Evolutionary conservation across 1,284 basidiomycete species (phyloP), one percentile per base, ranked within the genome.

Genomic region (Cryptococcus sp.): DNA sequence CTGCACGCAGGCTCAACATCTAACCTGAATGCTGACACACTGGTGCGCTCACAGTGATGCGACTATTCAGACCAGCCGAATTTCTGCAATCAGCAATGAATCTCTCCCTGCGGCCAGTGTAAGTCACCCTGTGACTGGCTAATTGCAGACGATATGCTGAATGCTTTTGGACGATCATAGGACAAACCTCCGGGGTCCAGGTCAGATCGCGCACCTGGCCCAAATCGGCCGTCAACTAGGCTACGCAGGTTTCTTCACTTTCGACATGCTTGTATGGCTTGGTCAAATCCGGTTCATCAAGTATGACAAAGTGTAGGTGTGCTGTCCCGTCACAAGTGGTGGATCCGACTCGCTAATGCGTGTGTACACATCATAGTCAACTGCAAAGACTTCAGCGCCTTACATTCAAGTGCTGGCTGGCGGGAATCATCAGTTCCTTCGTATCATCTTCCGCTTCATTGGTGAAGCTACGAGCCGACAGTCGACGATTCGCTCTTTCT

Each of bases 31-130:
- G 20, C 38, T 58, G 51, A 47, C 16, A n/a, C 19, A 20, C 16
- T 20, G n/a, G 17, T 40, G 40, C 50, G 49, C 47, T n/a, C 19
- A 10, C 71, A 96, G 93, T 97, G 53, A 84, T 98, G 84, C 86
- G 95, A 20, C 82, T 98, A 54, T 92, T 93, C 70, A 96, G 97
- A 80, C 93, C 93, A 31, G 71, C 96, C 63, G 95, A 99, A 77
- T 93, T 97, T 80, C 83, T 96, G 19, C 96, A 99, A 78, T 87
- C 92, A 3, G 93, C 92, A 22, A 81, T 97, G 56, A 89, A 88
- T 64, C 88, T 89, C n/a, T 81, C 86, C 17, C 81, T 87, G 38
- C 60, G 70, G 4, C 75, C 80, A 16, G 61, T 80, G 73, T 78
- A 59, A 56, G 78, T 70, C 1, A 2, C 3, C 27, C 16, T 23